These are phyloP conservation scores for Holtermanniella nyarrowii DNA, from an alignment of 768 basidiomycete species.

Conservation along the genomic window DNA sequence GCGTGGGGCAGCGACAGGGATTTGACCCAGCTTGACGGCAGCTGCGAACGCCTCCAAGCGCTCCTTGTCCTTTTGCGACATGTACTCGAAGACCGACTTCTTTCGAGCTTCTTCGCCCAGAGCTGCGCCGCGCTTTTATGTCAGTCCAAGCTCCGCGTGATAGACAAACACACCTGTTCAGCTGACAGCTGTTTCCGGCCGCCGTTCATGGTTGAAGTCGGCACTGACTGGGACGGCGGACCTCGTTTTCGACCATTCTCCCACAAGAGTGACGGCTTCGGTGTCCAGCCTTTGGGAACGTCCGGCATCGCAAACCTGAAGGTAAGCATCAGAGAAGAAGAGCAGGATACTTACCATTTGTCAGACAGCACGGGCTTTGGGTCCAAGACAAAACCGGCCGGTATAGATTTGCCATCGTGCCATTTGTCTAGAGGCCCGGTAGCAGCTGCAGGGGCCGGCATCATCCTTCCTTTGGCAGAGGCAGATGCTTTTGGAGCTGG, in stretches of 20 bases:
- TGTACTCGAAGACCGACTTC: slow-evolving; percentile 79
- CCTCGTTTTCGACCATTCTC: slow-evolving; percentile 38
- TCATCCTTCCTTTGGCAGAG: background rate
- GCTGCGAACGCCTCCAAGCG: slow-evolving; percentile 49
- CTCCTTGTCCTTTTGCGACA: slow-evolving; percentile 84
- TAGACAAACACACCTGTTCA: slow-evolving; percentile 58
- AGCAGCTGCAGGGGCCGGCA: background rate
- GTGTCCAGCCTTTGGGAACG: slow-evolving; percentile 72
- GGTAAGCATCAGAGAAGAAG: slow-evolving; percentile 10
- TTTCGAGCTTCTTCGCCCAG: slow-evolving; percentile 69
- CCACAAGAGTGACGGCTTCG: slow-evolving; percentile 75
- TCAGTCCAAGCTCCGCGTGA: background rate
- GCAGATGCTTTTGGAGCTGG: slow-evolving; percentile 4
- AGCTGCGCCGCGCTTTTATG: slow-evolving; percentile 65
- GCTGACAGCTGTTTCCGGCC: slow-evolving; percentile 61
- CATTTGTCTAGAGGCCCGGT: slow-evolving; percentile 45
- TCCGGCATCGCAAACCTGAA: slow-evolving; percentile 73
- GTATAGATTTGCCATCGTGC: slow-evolving; percentile 61
- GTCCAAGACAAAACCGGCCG: slow-evolving; percentile 66
- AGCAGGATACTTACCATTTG: slow-evolving; percentile 36
- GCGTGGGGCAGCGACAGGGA: background rate
- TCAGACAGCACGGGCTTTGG: slow-evolving; percentile 33
- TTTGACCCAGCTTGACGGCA: slow-evolving; percentile 41
- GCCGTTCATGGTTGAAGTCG: too few species aligned
- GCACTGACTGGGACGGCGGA: slow-evolving; percentile 13